A percentile compares a stretch with the other conserved stretches of the same genome.
These are phyloP conservation scores for Pestalotiopsis sp. DNA, from an alignment of 2,329 filamentous ascomycete genomes.

Conservation along the genomic window DNA sequence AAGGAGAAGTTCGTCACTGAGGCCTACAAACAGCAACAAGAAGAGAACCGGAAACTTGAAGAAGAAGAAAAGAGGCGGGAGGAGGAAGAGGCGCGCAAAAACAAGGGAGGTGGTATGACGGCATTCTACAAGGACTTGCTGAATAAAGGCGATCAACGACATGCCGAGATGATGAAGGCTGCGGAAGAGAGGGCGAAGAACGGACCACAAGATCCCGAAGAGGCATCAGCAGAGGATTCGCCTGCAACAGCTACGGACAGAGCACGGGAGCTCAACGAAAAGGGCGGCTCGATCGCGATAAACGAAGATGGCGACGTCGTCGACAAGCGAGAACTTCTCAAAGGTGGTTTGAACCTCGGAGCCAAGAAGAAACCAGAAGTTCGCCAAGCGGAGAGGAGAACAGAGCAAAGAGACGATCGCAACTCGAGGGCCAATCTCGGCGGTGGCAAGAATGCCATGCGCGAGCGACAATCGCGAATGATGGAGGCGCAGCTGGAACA, in stretches of 20 bases:
- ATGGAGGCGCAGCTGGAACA: slow-evolving; percentile 77
- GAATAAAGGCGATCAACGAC: slow-evolving; percentile 69
- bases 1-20: slow-evolving; percentile 88
- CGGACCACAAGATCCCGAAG: slow-evolving; percentile 34
- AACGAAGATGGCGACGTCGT: slow-evolving; percentile 85
- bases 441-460: slow-evolving; percentile 65
- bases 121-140: slow-evolving; percentile 78
- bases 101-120: slow-evolving; percentile 71
- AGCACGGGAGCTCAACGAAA: slow-evolving; percentile 69
- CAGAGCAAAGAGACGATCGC: slow-evolving; percentile 31
- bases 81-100: slow-evolving; percentile 66
- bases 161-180: slow-evolving; percentile 71
- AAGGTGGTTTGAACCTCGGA: slow-evolving; percentile 74
- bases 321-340: slow-evolving; percentile 80
- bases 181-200: slow-evolving; percentile 57
- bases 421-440: slow-evolving; percentile 38
- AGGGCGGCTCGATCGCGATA: slow-evolving; percentile 63
- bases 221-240: slow-evolving; percentile 40
- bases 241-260: slow-evolving; percentile 63
- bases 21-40: slow-evolving; percentile 80
- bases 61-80: slow-evolving; percentile 71
- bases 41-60: slow-evolving; percentile 70
- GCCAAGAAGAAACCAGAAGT: slow-evolving; percentile 59
- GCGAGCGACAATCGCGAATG: slow-evolving; percentile 79
- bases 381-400: slow-evolving; percentile 31